Percentiles rank a stretch among this genome's conserved stretches.
Evolutionary conservation across 2,329 filamentous ascomycete genomes (phyloP).

Genomic region (Monosporascus sp.): DNA sequence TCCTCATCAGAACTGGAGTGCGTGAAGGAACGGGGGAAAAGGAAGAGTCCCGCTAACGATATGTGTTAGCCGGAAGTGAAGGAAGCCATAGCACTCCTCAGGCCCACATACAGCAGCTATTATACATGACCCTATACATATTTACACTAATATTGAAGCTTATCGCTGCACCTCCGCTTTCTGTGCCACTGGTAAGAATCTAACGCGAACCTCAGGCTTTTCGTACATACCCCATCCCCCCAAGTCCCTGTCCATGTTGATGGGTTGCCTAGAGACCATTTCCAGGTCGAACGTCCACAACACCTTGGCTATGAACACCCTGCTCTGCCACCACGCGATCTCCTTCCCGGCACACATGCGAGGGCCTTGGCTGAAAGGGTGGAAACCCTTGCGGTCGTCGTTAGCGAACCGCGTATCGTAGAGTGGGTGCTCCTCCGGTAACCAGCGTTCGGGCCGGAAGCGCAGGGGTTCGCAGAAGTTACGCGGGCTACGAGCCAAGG

Average conservation of each 20-base stretch:
- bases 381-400: slow-evolving; percentile 6
- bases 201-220: slow-evolving; percentile 11
- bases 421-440: slow-evolving; percentile 6
- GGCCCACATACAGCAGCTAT: no score
- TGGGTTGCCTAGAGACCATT: slow-evolving; percentile 1
- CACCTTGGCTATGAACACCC: slow-evolving; percentile 15
- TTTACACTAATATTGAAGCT: no score
- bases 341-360: slow-evolving; percentile 12
- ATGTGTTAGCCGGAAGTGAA: no score
- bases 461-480: slow-evolving; percentile 6
- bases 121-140: no score
- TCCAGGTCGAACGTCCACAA: slow-evolving; percentile 16
- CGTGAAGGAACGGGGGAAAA: no score
- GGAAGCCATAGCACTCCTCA: no score
- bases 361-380: slow-evolving; percentile 8
- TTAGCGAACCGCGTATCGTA: slow-evolving; percentile 5
- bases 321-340: slow-evolving; percentile 13
- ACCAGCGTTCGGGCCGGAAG: slow-evolving; percentile 12
- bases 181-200: slow-evolving; percentile 1
- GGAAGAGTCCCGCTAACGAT: no score
- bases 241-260: slow-evolving; percentile 12
- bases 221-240: slow-evolving; percentile 7
- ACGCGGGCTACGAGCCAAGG: slow-evolving; percentile 1
- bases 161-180: no score
- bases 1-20: no score